Base-by-base conservation (phyloP, 2,329 filamentous ascomycete species). In the Fusarium anguioides region DNA sequence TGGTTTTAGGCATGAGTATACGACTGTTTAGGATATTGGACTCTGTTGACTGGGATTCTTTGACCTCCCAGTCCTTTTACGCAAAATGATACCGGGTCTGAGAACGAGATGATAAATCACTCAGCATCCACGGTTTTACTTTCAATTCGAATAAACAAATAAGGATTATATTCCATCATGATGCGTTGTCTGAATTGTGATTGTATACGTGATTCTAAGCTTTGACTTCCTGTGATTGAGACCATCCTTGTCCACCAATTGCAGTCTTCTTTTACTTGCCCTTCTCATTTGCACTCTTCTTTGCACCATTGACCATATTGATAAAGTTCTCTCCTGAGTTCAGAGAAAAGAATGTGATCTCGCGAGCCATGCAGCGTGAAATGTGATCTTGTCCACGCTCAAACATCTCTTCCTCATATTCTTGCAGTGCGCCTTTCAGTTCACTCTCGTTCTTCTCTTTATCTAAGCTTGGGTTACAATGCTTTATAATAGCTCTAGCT, bases 401-500 rank as follows among this genome's bases (percentile, higher is more conserved):
- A 8, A 47, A 23, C 53, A 61, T 61, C 4, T 24, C 46, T 4
- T 5, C 3, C 11, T 61, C 58, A 6, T 61, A 61, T n/a, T 52
- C 35, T 0, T 7, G 6, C 12, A 52, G 6, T 5, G 41, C 58
- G 0, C 3, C 14, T 5, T 44, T 35, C 10, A 59, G 3, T 1
- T 17, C 3, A 3, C 0, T 2, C 2, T 14, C 14, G 4, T 40
- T 17, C 10, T 12, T 2, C 4, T 7, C 4, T n/a, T n/a, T n/a
- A n/a, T n/a, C n/a, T n/a, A n/a, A n/a, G 5, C 1, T 1, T 12
- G 3, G 1, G 2, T 4, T 17, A 17, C n/a, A 26, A 8, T 26
- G 8, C 9, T 62, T 45, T 8, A 80, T 75, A 17, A 76, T 75
- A 14, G 72, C 41, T 0, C 77, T 79, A 2, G 61, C 37, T 5